Evolutionary conservation across 768 basidiomycete genomes (phyloP), one percentile per base, ranked within the genome.

Genomic region (Pilatotrama ljubarskyi): DNA sequence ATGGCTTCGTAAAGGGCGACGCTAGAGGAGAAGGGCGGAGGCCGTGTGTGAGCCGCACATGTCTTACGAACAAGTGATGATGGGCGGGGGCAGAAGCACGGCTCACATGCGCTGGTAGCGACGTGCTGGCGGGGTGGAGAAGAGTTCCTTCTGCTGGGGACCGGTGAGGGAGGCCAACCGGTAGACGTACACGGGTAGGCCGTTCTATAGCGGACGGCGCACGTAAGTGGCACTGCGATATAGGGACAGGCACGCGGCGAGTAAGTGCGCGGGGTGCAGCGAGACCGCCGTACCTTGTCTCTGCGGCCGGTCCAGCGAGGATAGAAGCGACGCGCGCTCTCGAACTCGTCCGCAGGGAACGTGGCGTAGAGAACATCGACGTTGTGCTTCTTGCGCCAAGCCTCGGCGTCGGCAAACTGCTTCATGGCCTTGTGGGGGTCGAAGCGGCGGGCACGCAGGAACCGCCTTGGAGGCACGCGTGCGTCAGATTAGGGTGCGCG

Each of bases 241-340:
- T 10, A 32, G 29, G 29, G 29, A 32, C 29, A 32, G 29, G 29
- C 29, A 32, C 29, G 5, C 29, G 29, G 29, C 29, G 29, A 32
- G 10, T 10, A 35, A 43, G 38, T 40, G 26, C n/a, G 38, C 17
- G 14, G 47, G 37, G 38, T 50, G 55, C 43, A 18, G 43, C 42
- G 36, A 18, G 20, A 29, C 11, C n/a, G 37, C 17, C 64, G 38
- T 52, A 86, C 90, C 77, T 88, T 90, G 70, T 91, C 87, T 63
- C 90, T 76, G 44, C 87, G 78, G 0, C 91, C 91, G 0, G 89
- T 92, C 89, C 89, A 93, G 32, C 87, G 80, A 1, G 91, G 90
- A 73, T 93, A 94, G 61, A 86, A 88, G 51, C 79, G 75, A 65
- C 82, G 81, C 0, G 85, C 70, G 10, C 69, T 67, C 69, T 87